Base-by-base conservation (phyloP, 139 green algal genomes). In the Eudorina sp. region DNA sequence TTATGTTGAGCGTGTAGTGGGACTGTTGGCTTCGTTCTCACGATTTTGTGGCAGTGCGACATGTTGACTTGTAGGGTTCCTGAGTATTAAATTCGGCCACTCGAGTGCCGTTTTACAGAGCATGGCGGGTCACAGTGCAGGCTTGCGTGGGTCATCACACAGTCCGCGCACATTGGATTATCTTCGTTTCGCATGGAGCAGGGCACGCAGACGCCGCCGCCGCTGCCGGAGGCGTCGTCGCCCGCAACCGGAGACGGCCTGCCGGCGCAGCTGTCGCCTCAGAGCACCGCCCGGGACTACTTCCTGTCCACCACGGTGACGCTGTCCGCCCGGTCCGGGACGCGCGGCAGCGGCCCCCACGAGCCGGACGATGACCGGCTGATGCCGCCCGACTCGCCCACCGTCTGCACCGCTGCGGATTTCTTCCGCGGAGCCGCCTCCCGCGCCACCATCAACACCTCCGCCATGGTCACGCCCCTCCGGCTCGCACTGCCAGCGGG, bases 401-500 rank as follows among this genome's bases (percentile, higher is more conserved):
- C 64, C 31, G 55, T 87, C 13, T 55, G 64, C 62, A 87, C 81
- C 62, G 81, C 81, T 2, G 81, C 81, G 27, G 81, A 87, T 19
- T 87, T 76, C 34, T 87, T 87, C 43, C 41, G 41, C 21, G 81
- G 81, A 62, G 23, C 62, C 29, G 81, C 81, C 45, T 79, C 46
- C 27, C 81, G 81, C 21, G 81, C 81, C 34, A 87, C 81, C 45
- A 48, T 78, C 60, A 87, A 87, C 81, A 87, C 60, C 16, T 66
- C 64, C 5, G 23, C 62, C 31, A 53, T 78, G n/a, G 64, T 43
- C 45, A 6, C 62, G 8, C 81, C 81, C 5, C 6, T 1, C 8
- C 64, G 45, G 19, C 40, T n/a, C n/a, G n/a, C 46, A 40, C 36
- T n/a, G 25, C 41, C n/a, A 14, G 55, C 55, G 27, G 21, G 40